Conservation (phyloP, 2,329 filamentous ascomycete genomes). For the Cladosporium sp. region DNA sequence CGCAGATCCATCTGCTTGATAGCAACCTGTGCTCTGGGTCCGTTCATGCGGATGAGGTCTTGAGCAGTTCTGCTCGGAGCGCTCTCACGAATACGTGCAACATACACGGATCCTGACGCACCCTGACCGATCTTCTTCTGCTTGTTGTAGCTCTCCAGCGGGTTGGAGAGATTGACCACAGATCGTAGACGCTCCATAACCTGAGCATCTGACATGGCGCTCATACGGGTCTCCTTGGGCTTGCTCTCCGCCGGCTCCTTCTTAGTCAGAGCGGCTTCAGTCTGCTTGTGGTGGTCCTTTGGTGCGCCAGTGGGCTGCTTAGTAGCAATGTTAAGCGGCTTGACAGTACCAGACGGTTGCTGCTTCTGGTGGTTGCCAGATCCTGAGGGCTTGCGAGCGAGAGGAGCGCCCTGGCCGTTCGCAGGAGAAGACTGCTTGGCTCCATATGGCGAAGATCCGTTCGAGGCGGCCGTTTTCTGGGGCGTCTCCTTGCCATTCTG, state of each 20-base stretch:
- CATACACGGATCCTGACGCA: slow-evolving; percentile 92
- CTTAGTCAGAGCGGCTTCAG: slow-evolving; percentile 81
- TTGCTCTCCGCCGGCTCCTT: slow-evolving; percentile 63
- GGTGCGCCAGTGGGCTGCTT: slow-evolving; percentile 47
- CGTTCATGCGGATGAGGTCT: slow-evolving; percentile 73
- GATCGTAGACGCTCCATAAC: slow-evolving; percentile 78
- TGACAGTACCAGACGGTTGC: slow-evolving; percentile 27
- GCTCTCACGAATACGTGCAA: slow-evolving; percentile 88
- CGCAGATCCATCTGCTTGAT: slow-evolving; percentile 99
- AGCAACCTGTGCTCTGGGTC: slow-evolving; percentile 84
- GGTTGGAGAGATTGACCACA: slow-evolving; percentile 88
- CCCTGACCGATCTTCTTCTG: slow-evolving; percentile 97
- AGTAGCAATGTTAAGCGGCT: slow-evolving; percentile 52
- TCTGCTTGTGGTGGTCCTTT: slow-evolving; percentile 65
- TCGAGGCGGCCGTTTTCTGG: slow-evolving; percentile 22
- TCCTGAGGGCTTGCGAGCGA: slow-evolving; percentile 28
- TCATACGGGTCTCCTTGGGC: slow-evolving; percentile 75
- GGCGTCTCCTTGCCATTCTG: slow-evolving; percentile 24
- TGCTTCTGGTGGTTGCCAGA: slow-evolving; percentile 24
- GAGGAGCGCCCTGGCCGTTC: slow-evolving; percentile 24
- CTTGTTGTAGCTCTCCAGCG: slow-evolving; percentile 78
- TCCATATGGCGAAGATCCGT: slow-evolving; percentile 26
- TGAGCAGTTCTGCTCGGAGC: slow-evolving; percentile 77
- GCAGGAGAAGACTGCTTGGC: slow-evolving; percentile 22
- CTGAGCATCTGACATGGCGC: slow-evolving; percentile 58